A percentile compares a stretch with the other conserved stretches of the same genome.
These are phyloP conservation scores for Phytopythium ostracodes DNA, from an alignment of 352 stramenopile species.

Conservation along the genomic window DNA sequence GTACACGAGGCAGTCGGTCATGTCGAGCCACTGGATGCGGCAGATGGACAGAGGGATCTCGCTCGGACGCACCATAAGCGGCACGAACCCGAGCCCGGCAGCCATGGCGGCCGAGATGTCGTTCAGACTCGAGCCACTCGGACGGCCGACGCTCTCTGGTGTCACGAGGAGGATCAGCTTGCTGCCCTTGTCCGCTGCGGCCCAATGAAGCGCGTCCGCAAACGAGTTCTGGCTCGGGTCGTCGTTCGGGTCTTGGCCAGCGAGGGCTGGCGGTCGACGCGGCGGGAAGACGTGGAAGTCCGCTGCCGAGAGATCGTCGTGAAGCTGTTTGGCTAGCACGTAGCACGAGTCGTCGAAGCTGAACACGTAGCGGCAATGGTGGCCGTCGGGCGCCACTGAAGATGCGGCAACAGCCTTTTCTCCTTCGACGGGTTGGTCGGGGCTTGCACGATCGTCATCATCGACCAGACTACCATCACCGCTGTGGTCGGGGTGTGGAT, in stretches of 20 bases:
- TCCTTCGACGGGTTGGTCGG: not conserved
- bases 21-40: conserved; percentile 78
- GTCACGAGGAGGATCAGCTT: conserved; percentile 72
- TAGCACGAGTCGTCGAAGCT: conserved; percentile 69
- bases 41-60: conserved; percentile 81
- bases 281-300: conserved; percentile 46
- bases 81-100: conserved; percentile 61
- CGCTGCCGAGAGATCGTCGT: conserved; percentile 36
- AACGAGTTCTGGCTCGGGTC: conserved; percentile 14
- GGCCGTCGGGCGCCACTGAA: not conserved
- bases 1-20: conserved; percentile 67
- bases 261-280: conserved; percentile 1
- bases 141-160: conserved; percentile 62
- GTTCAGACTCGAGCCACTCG: conserved; percentile 61
- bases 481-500: not conserved
- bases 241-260: conserved; percentile 13
- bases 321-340: conserved; percentile 44
- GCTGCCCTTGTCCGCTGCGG: conserved; percentile 46
- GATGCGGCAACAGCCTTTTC: not conserved
- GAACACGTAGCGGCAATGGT: conserved; percentile 46
- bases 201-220: conserved; percentile 56
- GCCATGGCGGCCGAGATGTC: conserved; percentile 73
- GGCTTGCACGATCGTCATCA: not conserved
- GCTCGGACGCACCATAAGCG: conserved; percentile 63
- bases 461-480: not conserved